Conservation (phyloP, 2,329 filamentous ascomycete species). For the Cyphellophora europaea region DNA sequence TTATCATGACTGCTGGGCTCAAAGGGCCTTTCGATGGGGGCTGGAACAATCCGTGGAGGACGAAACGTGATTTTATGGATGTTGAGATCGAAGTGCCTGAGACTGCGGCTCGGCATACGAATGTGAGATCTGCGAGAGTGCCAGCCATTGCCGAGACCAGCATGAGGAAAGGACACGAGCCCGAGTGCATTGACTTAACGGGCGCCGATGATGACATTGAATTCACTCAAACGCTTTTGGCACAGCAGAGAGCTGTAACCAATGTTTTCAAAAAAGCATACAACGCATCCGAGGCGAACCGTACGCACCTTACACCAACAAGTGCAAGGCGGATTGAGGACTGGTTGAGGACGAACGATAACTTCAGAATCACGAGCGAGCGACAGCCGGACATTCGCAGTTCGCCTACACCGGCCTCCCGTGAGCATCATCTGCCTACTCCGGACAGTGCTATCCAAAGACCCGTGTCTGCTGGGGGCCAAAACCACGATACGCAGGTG, state of each 20-base stretch:
- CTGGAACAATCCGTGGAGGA: conserved; percentile 38
- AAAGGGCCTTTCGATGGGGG: conserved; percentile 33
- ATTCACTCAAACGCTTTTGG: not conserved
- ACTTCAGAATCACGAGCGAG: not conserved
- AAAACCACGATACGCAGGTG: not conserved
- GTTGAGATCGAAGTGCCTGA: conserved; percentile 1
- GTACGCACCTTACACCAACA: not conserved
- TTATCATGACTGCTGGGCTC: conserved; percentile 36
- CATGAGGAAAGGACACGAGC: not conserved
- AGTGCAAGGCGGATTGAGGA: not conserved
- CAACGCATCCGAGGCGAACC: not conserved
- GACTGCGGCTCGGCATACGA: conserved; percentile 1
- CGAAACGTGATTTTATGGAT: conserved; percentile 17
- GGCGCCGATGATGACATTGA: not conserved
- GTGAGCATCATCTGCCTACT: no score
- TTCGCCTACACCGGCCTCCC: not conserved
- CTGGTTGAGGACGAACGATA: not conserved
- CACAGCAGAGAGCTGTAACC: not conserved
- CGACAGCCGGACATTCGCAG: not conserved
- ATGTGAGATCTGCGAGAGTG: no score
- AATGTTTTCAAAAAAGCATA: not conserved
- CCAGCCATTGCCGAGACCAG: no score
- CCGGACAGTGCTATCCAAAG: not conserved
- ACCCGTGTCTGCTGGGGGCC: not conserved
- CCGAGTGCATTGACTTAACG: not conserved